Evolutionary conservation across 1,284 basidiomycete genomes (phyloP).

Genomic region (Spongiforma sp.): DNA sequence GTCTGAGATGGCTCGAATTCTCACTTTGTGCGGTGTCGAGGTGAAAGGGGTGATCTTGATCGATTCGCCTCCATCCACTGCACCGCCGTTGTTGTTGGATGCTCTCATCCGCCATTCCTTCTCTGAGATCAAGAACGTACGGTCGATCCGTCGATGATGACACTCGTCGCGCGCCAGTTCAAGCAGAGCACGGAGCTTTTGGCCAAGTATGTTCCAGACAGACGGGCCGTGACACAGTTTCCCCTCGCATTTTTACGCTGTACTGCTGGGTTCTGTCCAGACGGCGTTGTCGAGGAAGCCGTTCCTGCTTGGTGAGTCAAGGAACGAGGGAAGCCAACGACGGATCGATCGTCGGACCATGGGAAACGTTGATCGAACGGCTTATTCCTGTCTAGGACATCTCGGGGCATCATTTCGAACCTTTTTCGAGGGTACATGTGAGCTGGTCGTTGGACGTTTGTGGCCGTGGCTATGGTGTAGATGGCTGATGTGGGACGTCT

Average conservation of each 20-base stretch:
- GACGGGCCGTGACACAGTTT: constrained; percentile 30
- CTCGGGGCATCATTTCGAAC: constrained; percentile 69
- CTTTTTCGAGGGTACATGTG: constrained; percentile 60
- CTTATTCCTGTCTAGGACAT: constrained; percentile 55
- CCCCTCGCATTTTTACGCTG: constrained; percentile 53
- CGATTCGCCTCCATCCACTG: constrained; percentile 63
- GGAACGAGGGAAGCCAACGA: constrained; percentile 48
- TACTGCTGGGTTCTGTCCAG: constrained; percentile 43
- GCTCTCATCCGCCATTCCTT: constrained; percentile 48
- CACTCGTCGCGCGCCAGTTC: constrained; percentile 45
- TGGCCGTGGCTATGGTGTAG: too few species aligned
- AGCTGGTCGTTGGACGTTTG: too few species aligned
- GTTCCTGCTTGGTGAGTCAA: constrained; percentile 55
- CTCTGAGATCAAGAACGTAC: constrained; percentile 16
- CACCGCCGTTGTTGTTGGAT: constrained; percentile 53
- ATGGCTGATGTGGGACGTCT: too few species aligned
- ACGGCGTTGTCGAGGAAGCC: constrained; percentile 34
- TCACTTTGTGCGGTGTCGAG: constrained; percentile 45
- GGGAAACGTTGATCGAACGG: constrained; percentile 50
- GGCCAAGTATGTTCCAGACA: constrained; percentile 42
- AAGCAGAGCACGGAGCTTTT: constrained; percentile 48
- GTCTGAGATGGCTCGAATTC: constrained; percentile 63
- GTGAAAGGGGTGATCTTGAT: constrained; percentile 68
- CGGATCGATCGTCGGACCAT: constrained; percentile 43
- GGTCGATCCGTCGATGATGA: constrained; percentile 1